Evolutionary conservation across 495 filamentous ascomycete genomes (phyloP), one percentile per base, ranked within the genome.

Genomic region (Neurospora sp.): DNA sequence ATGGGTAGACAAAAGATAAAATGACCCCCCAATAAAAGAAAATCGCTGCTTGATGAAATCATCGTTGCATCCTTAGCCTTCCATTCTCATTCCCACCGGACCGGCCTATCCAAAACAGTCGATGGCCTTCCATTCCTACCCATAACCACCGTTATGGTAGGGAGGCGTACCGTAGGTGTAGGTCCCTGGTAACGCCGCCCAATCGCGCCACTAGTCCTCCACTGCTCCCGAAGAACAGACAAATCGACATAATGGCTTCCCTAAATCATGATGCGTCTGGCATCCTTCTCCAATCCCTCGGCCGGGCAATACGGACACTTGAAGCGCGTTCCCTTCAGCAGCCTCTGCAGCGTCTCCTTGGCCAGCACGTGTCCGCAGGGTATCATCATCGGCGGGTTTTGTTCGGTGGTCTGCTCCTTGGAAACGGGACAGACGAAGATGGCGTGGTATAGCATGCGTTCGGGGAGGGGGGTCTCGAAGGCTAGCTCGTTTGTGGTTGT

Each of bases 401-500:
- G 80, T 77, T 98, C 96, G 0, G 94, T 98, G 0, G 92, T 93
- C 80, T 99, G 96, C 76, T 96, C 96, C 82, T 97, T 98, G 75
- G 90, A 92, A 14, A 99, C 96, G 5, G 96, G 96, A 78, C 96
- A 99, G 39, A 99, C 96, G 78, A 99, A 98, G 78, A 99, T 97
- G 59, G 90, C 91, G 82, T 99, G 96, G 86, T 95, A 99, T 69
- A 93, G 88, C 85, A 96, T 97, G 44, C 89, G 89, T 23, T 88
- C 87, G 0, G 96, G 96, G 0, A 99, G 88, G 0, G 96, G 91
- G 1, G 96, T 96, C 83, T 97, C 96, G 72, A 96, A 94, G 8
- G 96, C 93, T 16, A 99, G 84, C 81, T 99, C 96, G 78, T 95
- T 89, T 44, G 90, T 86, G 0, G 93, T 94, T 2, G 94, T 98